A percentile compares a stretch with the other conserved stretches of the same genome.
phyloP scores from a whole-genome alignment of 495 filamentous ascomycete genomes.

The Chaetomium fimeti region DNA sequence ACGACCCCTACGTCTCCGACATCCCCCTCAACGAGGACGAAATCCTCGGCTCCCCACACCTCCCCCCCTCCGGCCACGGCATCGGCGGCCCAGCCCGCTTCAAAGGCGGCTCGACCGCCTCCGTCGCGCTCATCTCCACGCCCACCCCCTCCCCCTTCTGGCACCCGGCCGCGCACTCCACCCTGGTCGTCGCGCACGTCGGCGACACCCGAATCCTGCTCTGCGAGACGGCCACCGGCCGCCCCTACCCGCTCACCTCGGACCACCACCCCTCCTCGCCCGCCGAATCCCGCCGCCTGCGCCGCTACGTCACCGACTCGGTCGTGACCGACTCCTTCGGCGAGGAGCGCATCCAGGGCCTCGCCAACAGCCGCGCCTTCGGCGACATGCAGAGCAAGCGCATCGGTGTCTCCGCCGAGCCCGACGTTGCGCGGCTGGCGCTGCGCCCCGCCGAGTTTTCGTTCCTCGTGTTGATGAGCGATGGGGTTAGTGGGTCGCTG shows the following conservation, averaged over 20 bases:
- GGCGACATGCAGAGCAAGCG: constrained; percentile 89
- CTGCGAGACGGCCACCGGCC: constrained; percentile 74
- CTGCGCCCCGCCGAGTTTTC: constrained; percentile 76
- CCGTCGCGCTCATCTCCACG: constrained; percentile 84
- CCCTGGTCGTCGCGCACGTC: constrained; percentile 83
- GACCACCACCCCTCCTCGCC: constrained; percentile 91
- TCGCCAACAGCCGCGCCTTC: constrained; percentile 92
- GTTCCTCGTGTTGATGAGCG: constrained; percentile 83
- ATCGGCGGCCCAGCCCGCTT: constrained; percentile 75
- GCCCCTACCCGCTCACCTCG: constrained; percentile 73
- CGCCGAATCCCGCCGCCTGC: constrained; percentile 74
- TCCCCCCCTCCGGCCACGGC: constrained; percentile 50
- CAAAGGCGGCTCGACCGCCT: constrained; percentile 88
- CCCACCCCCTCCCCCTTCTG: constrained; percentile 90
- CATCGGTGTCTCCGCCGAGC: constrained; percentile 90
- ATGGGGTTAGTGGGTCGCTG: constrained; percentile 80
- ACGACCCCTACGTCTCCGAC: constrained; percentile 65
- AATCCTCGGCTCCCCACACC: constrained; percentile 64
- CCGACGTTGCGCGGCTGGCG: constrained; percentile 73
- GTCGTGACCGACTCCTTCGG: constrained; percentile 96
- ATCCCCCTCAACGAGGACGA: constrained; percentile 76
- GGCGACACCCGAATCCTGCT: constrained; percentile 90
- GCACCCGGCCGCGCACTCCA: constrained; percentile 81
- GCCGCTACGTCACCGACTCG: constrained; percentile 65
- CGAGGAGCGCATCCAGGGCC: constrained; percentile 89